Evolutionary conservation across 2,329 filamentous ascomycete genomes (phyloP).

Genomic region (Orbilia blumenaviensis): DNA sequence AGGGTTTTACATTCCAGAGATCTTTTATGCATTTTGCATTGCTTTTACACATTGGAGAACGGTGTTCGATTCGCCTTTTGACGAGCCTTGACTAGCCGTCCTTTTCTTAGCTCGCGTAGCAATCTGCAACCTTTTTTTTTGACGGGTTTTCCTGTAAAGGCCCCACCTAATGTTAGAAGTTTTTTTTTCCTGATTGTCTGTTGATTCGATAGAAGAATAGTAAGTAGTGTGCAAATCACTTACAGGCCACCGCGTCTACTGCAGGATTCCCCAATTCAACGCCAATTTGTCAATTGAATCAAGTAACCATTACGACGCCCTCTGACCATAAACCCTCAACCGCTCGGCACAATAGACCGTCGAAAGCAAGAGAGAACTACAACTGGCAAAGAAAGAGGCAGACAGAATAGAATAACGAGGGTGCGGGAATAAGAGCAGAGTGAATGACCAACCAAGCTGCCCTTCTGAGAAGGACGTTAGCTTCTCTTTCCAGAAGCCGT

Average conservation of each 20-base stretch:
- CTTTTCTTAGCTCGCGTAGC: conserved; percentile 12
- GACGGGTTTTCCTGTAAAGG: background rate
- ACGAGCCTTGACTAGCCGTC: conserved; percentile 35
- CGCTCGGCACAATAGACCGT: no score
- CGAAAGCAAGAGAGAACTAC: no score
- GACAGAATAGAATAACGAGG: background rate
- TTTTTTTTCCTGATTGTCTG: background rate
- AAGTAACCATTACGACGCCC: background rate
- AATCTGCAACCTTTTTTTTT: no score
- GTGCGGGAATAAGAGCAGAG: conserved; percentile 24
- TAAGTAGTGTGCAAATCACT: background rate
- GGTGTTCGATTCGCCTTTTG: background rate
- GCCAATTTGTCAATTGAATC: conserved; percentile 7
- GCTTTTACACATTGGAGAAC: background rate
- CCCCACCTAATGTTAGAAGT: background rate
- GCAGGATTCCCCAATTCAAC: background rate
- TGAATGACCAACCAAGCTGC: conserved; percentile 53
- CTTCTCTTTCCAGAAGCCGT: conserved; percentile 47
- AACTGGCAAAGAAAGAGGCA: background rate
- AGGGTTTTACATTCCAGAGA: conserved; percentile 6
- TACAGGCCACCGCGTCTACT: background rate
- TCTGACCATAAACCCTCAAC: no score
- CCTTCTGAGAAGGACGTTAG: conserved; percentile 54
- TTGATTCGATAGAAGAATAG: background rate
- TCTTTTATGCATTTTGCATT: conserved; percentile 14